Evolutionary conservation across 208 protist genomes (phyloP).

Genomic region (Trypanosoma boissoni): DNA sequence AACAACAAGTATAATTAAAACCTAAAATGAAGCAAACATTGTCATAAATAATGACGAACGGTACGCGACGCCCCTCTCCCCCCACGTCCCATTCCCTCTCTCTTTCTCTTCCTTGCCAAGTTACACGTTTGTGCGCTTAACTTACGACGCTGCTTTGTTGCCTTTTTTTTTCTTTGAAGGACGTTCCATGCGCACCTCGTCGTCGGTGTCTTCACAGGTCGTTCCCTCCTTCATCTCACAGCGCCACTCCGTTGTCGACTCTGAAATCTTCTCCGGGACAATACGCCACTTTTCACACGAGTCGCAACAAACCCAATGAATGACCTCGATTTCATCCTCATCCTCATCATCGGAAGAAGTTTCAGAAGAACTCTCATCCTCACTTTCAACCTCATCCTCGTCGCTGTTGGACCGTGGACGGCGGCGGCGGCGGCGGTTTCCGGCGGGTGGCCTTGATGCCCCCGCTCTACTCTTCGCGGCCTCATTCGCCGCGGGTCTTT

Average conservation of each 20-base stretch:
- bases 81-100: no score
- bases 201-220: slow-evolving; percentile 67
- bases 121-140: no score
- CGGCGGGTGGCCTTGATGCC: no score
- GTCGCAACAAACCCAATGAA: slow-evolving; percentile 86
- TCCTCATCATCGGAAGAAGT: neutral
- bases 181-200: slow-evolving; percentile 40
- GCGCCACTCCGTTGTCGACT: slow-evolving; percentile 43
- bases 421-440: no score
- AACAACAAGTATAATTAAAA: no score
- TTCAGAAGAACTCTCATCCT: neutral
- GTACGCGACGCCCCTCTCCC: no score
- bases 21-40: no score
- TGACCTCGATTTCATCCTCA: slow-evolving; percentile 35
- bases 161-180: neutral
- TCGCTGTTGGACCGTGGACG: no score
- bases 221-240: slow-evolving; percentile 66
- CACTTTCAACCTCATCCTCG: neutral
- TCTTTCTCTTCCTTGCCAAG: neutral
- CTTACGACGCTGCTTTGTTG: neutral
- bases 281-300: slow-evolving; percentile 81
- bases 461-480: no score
- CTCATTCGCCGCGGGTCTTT: no score
- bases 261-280: slow-evolving; percentile 41
- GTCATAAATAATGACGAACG: no score